A percentile compares a stretch with the other conserved stretches of the same genome.
Evolutionary conservation across 257 asterid species (phyloP).

Genomic region (Solanum bukasovii): DNA sequence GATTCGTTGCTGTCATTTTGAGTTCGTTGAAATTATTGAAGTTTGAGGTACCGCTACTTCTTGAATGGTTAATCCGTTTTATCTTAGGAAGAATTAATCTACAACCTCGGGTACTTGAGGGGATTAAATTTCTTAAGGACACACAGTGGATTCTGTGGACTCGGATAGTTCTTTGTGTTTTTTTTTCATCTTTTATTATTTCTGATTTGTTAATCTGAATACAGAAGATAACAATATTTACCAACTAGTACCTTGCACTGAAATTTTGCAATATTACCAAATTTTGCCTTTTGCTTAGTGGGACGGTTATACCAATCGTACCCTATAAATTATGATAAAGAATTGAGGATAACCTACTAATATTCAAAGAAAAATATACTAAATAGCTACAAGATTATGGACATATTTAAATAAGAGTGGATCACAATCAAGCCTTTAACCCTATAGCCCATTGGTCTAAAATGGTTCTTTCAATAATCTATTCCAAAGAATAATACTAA

Average conservation of each 20-base stretch:
- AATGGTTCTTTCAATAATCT: conserved; percentile 2
- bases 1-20: too few species aligned
- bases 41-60: too few species aligned
- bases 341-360: background rate
- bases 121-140: too few species aligned
- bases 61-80: too few species aligned
- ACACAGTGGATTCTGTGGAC: too few species aligned
- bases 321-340: background rate
- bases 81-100: too few species aligned
- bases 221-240: too few species aligned
- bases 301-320: background rate
- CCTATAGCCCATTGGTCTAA: background rate
- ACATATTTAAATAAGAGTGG: background rate
- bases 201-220: too few species aligned
- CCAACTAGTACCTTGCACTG: background rate
- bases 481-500: conserved; percentile 2
- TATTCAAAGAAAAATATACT: conserved; percentile 13
- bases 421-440: background rate
- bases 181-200: too few species aligned
- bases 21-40: too few species aligned
- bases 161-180: too few species aligned
- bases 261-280: background rate
- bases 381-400: background rate
- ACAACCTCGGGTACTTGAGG: too few species aligned
- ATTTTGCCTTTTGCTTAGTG: background rate